Base-by-base conservation (phyloP, 345 rosid species). In the Ceriops zippeliana region DNA sequence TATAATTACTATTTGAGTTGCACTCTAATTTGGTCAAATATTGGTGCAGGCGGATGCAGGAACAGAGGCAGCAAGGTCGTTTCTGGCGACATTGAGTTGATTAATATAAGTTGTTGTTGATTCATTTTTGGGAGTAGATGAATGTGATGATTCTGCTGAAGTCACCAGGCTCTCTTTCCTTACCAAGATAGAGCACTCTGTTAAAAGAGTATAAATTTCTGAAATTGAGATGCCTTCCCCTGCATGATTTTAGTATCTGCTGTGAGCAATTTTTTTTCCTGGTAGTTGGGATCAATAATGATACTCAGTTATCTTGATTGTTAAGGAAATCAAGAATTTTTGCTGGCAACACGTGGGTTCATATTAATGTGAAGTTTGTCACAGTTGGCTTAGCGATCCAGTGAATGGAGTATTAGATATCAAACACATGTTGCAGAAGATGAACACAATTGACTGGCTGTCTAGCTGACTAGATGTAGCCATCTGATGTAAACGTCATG, bases 21-120 rank as follows among this genome's bases (percentile, higher is more conserved):
- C 65, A 56, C 62, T 67, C 17, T 66, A 13, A 72, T 57, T 22
- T 62, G 52, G 19, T 65, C 6, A 3, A 42, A 65, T 67, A 62
- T 31, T 72, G 71, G 69, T 65, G 72, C 86, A 90, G 96, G 87
- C 81, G 90, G 66, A 84, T 86, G 89, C 89, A 90, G 84, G 96
- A 82, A 78, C 96, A 89, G 78, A 88, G 86, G 73, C 89, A 86
- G 62, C 89, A 85, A 58, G 80, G 82, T 67, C 78, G 88, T 28
- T 63, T 86, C 63, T 87, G 90, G 89, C 69, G 77, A 68, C 89
- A 84, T 5, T 91, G 84, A 84, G 70, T 52, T 58, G 21, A 20
- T 34, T 71, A 2, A 15, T 46, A 46, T 67, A 35, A 4, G 27
- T 28, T 35, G 11, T 35, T 27, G 27, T 38, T 24, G 34, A 31